Evolutionary conservation across 805 yeast genomes (phyloP).

Genomic region (Candida ortonii): DNA sequence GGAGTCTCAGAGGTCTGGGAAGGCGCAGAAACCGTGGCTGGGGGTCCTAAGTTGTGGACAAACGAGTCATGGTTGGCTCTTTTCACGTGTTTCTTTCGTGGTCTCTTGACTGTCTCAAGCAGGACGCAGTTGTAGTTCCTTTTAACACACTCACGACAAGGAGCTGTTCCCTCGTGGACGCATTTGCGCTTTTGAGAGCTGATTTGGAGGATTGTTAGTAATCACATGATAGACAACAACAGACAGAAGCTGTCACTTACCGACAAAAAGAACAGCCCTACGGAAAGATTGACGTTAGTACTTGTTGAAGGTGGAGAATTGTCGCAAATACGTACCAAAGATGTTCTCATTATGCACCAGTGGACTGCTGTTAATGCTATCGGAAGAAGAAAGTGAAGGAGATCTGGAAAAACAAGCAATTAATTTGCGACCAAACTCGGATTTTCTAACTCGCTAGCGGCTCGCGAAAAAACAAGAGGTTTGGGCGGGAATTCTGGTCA

Average conservation of each 20-base stretch:
- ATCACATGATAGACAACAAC: background rate
- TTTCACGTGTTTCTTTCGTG: conserved; percentile 1
- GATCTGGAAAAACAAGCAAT: no score
- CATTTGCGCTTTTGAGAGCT: conserved; percentile 8
- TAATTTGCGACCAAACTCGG: no score
- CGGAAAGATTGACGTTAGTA: background rate
- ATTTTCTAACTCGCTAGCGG: no score
- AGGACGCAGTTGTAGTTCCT: conserved; percentile 3
- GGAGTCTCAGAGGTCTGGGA: no score
- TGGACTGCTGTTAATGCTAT: no score
- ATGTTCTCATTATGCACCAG: no score
- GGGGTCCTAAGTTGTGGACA: background rate
- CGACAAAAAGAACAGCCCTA: conserved; percentile 7
- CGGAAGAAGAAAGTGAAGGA: no score
- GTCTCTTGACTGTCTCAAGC: conserved; percentile 2
- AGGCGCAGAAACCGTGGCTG: no score
- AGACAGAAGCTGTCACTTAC: conserved; percentile 1
- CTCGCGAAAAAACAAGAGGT: no score
- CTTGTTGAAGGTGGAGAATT: background rate
- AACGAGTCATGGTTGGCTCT: background rate
- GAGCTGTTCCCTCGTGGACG: conserved; percentile 7
- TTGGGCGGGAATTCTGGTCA: no score
- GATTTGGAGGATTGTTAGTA: conserved; percentile 1
- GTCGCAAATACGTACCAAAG: no score
- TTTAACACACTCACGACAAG: conserved; percentile 4